phyloP scores from a whole-genome alignment of 1,284 basidiomycete genomes.

The Neolentinus lepideus region DNA sequence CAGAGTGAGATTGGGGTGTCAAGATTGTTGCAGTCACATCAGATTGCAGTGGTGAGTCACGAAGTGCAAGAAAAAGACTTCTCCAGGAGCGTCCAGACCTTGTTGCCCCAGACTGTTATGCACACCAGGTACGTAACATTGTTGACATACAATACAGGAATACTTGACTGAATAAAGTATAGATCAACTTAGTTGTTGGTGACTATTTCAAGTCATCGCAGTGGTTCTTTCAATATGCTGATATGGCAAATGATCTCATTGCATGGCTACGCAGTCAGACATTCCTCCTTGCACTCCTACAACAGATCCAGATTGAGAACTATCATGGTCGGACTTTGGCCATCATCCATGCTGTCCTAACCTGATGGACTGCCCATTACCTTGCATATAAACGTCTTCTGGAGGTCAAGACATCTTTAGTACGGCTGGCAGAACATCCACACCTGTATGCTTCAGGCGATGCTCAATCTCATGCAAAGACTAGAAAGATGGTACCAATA shows the following conservation, averaged over 20 bases:
- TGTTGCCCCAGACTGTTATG: background rate
- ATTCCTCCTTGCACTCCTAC: background rate
- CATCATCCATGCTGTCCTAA: slow-evolving; percentile 11
- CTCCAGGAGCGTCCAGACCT: background rate
- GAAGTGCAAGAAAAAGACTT: background rate
- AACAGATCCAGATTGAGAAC: background rate
- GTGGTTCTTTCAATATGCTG: slow-evolving; percentile 12
- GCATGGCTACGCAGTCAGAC: background rate
- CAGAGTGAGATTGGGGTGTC: background rate
- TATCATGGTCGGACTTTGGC: slow-evolving; percentile 3
- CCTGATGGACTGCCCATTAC: slow-evolving; percentile 13
- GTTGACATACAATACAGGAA: background rate
- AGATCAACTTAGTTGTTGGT: slow-evolving; percentile 25
- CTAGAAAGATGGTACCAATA: slow-evolving; percentile 6
- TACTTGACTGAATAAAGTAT: background rate
- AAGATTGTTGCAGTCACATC: background rate
- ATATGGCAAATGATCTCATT: slow-evolving; percentile 12
- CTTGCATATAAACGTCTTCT: slow-evolving; percentile 8
- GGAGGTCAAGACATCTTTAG: slow-evolving; percentile 4
- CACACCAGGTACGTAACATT: background rate
- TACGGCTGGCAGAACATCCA: slow-evolving; percentile 4
- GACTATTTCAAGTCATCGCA: slow-evolving; percentile 18
- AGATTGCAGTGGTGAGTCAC: background rate
- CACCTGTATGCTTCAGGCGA: slow-evolving; percentile 3
- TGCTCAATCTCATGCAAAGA: slow-evolving; percentile 2